Evolutionary conservation across 2,329 filamentous ascomycete species (phyloP), one percentile per base, ranked within the genome.

Genomic region (Juglanconis sp.): DNA sequence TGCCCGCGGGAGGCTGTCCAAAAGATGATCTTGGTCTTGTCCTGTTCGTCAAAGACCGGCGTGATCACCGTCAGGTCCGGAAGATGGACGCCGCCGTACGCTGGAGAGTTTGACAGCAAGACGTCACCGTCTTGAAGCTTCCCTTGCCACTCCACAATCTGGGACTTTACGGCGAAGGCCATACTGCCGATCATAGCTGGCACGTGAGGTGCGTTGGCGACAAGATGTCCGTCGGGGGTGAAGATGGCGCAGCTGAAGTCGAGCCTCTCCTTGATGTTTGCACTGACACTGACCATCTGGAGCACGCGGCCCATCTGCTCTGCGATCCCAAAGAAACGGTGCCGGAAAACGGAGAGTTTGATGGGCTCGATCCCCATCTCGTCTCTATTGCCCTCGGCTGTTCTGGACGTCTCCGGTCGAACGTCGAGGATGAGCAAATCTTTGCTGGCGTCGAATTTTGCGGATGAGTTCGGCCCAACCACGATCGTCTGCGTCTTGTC

Each of bases 271-370:
- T 75, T 76, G 61, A 77, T 77, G 53, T 76, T 78, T 17, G 78
- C 81, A 1, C 79, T 82, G 7, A 84, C 79, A 0, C 77, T 78
- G 0, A 81, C 84, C 64, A 81, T 81, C 59, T 84, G 81, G 30
- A 85, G 70, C 0, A 81, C 82, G 3, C 78, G 77, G 30, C 81
- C 82, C 81, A 84, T 84, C 63, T 85, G 82, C 60, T 85, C 82
- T 0, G 82, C 82, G 17, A 85, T 83, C 3, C 79, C 78, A 81
- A 85, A 84, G 72, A 85, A 84, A 0, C 82, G 73, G 65, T 84
- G 80, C 0, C 78, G 79, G 58, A 84, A 84, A 46, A 84, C 79
- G 11, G 77, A 82, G 1, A 84, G 74, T 35, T 78, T 73, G 49
- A 84, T 81, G 0, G 81, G 81, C 59, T 81, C 77, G 35, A 81